Evolutionary conservation across 768 basidiomycete genomes (phyloP).

Genomic region (Suillus variegatus): DNA sequence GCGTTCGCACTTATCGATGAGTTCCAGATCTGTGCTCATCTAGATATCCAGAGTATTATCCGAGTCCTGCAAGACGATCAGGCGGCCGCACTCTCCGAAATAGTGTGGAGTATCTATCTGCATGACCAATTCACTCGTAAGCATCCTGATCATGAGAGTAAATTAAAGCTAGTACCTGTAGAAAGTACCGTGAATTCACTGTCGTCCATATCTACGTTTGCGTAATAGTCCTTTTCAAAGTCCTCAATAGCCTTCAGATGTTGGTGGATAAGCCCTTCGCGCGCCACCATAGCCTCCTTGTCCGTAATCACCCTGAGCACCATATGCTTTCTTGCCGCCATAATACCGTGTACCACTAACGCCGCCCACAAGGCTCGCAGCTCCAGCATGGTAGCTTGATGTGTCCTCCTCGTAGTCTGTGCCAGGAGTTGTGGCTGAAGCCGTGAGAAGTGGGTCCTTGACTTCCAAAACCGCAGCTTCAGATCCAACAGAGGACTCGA

Average conservation of each 20-base stretch:
- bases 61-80: background rate
- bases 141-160: slow-evolving; percentile 17
- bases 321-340: slow-evolving; percentile 28
- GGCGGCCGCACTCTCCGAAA: background rate
- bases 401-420: slow-evolving; percentile 50
- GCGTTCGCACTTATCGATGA: background rate
- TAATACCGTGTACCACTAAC: slow-evolving; percentile 74
- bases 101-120: background rate
- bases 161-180: slow-evolving; percentile 23
- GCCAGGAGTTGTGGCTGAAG: slow-evolving; percentile 26
- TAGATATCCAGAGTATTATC: background rate
- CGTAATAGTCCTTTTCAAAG: background rate
- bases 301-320: slow-evolving; percentile 29
- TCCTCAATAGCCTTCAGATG: slow-evolving; percentile 46
- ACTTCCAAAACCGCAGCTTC: slow-evolving; percentile 98
- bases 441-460: slow-evolving; percentile 86
- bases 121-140: background rate
- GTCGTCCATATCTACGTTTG: slow-evolving; percentile 17
- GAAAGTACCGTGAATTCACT: slow-evolving; percentile 17
- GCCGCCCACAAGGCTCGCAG: slow-evolving; percentile 74
- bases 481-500: slow-evolving; percentile 98
- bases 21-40: background rate
- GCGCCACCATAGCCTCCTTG: slow-evolving; percentile 21
- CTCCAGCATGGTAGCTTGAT: slow-evolving; percentile 55
- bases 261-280: slow-evolving; percentile 47